These are phyloP conservation scores for Penicillium desertorum DNA, from an alignment of 495 filamentous ascomycete species.

Conservation along the genomic window DNA sequence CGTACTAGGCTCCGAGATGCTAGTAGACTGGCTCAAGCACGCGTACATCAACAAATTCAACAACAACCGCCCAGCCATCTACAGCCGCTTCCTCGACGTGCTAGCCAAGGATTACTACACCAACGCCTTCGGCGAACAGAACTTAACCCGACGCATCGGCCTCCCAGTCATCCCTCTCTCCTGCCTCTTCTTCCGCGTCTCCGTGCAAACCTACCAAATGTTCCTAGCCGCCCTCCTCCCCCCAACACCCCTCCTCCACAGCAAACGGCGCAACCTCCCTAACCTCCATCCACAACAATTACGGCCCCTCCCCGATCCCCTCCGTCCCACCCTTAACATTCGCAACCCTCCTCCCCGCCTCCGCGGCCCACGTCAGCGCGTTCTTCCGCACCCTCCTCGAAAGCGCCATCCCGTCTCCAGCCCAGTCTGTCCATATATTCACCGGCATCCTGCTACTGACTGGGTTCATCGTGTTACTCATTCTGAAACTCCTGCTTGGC, in stretches of 20 bases:
- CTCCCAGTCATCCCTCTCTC: slow-evolving; percentile 89
- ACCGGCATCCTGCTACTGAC: slow-evolving; percentile 79
- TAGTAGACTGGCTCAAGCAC: slow-evolving; percentile 97
- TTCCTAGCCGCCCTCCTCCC: slow-evolving; percentile 85
- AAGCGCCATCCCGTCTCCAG: slow-evolving; percentile 47
- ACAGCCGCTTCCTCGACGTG: slow-evolving; percentile 85
- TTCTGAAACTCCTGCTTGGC: slow-evolving; percentile 79
- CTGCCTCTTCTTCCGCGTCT: slow-evolving; percentile 92
- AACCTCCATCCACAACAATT: slow-evolving; percentile 60
- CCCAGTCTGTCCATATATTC: slow-evolving; percentile 46
- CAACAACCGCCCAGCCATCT: slow-evolving; percentile 85
- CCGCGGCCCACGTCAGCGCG: slow-evolving; percentile 36
- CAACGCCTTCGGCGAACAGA: slow-evolving; percentile 88
- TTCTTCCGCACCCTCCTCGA: slow-evolving; percentile 42
- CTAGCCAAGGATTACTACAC: slow-evolving; percentile 97
- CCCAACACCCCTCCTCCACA: slow-evolving; percentile 69
- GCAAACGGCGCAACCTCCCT: slow-evolving; percentile 62
- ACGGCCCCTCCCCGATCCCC: slow-evolving; percentile 32
- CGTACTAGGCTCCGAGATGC: slow-evolving; percentile 91
- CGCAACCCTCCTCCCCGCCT: slow-evolving; percentile 37
- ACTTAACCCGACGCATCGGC: slow-evolving; percentile 83
- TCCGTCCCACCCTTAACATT: slow-evolving; percentile 40
- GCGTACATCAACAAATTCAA: slow-evolving; percentile 99
- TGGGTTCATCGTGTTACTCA: slow-evolving; percentile 71
- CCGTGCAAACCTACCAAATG: slow-evolving; percentile 97